Conservation (phyloP, 805 yeast genomes). For the Candida krabiensis region DNA sequence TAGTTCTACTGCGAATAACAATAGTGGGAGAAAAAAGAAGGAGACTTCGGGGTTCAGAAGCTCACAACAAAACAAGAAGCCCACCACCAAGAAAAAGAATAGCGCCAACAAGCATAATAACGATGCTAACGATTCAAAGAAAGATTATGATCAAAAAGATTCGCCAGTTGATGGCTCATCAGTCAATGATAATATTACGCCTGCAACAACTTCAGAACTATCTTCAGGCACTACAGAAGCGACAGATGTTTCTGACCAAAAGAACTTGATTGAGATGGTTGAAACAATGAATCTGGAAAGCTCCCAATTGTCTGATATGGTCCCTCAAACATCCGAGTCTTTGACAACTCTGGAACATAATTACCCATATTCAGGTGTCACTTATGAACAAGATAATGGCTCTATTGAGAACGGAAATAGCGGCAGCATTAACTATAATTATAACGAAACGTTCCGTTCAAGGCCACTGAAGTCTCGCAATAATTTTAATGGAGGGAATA, state of each 20-base stretch:
- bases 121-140: not conserved
- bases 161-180: constrained; percentile 1
- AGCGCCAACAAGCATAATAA: not conserved
- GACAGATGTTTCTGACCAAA: constrained; percentile 13
- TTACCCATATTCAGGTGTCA: constrained; percentile 2
- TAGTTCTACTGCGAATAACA: constrained; percentile 1
- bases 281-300: constrained; percentile 4
- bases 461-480: constrained; percentile 9
- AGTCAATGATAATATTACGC: constrained; percentile 3
- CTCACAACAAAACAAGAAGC: constrained; percentile 2
- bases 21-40: constrained; percentile 6
- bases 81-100: constrained; percentile 3
- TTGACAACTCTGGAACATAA: constrained; percentile 10
- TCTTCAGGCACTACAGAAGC: constrained; percentile 13
- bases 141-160: not conserved
- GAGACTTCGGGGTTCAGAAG: too few relatives aligned
- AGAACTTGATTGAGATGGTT: constrained; percentile 6
- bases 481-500: constrained; percentile 5
- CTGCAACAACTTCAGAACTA: constrained; percentile 8
- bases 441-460: constrained; percentile 4
- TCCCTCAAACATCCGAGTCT: constrained; percentile 16
- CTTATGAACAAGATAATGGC: constrained; percentile 1
- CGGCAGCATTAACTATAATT: constrained; percentile 4
- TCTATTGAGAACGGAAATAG: constrained; percentile 1
- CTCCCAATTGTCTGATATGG: constrained; percentile 7